Evolutionary conservation across 1,284 basidiomycete genomes (phyloP).

Genomic region (Sanguinoderma infundibulare): DNA sequence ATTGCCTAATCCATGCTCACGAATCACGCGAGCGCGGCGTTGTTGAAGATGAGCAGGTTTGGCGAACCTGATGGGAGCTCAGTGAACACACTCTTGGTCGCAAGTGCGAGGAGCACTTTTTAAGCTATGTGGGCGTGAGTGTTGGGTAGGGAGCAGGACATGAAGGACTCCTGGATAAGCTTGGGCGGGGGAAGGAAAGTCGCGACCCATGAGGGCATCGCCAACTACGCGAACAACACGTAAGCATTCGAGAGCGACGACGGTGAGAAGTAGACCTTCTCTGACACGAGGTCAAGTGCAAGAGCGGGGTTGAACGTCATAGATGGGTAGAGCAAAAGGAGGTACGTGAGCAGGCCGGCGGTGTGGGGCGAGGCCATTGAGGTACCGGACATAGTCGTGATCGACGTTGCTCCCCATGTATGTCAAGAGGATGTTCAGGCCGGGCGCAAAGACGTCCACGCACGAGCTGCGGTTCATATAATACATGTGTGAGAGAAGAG

Average conservation of each 20-base stretch:
- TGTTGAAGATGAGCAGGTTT: constrained; percentile 60
- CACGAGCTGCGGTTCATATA: constrained; percentile 72
- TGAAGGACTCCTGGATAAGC: constrained; percentile 40
- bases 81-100: constrained; percentile 49
- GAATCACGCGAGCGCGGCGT: constrained; percentile 73
- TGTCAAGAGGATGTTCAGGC: constrained; percentile 67
- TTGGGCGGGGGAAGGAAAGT: constrained; percentile 63
- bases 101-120: constrained; percentile 60
- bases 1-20: background rate
- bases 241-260: too few species aligned
- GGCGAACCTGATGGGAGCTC: constrained; percentile 49
- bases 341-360: too few species aligned
- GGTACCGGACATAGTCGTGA: constrained; percentile 69
- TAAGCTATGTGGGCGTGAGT: constrained; percentile 59
- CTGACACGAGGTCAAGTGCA: too few species aligned
- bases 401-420: constrained; percentile 65
- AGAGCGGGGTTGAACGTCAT: too few species aligned
- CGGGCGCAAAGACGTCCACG: constrained; percentile 80
- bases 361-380: constrained; percentile 61
- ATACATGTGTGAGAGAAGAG: too few species aligned
- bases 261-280: too few species aligned
- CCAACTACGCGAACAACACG: too few species aligned
- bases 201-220: too few species aligned
- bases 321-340: too few species aligned
- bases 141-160: constrained; percentile 42